Percentiles rank a stretch among this genome's conserved stretches.
These are phyloP conservation scores for Fusarium scirpi DNA, from an alignment of 2,329 filamentous ascomycete species.

Conservation along the genomic window DNA sequence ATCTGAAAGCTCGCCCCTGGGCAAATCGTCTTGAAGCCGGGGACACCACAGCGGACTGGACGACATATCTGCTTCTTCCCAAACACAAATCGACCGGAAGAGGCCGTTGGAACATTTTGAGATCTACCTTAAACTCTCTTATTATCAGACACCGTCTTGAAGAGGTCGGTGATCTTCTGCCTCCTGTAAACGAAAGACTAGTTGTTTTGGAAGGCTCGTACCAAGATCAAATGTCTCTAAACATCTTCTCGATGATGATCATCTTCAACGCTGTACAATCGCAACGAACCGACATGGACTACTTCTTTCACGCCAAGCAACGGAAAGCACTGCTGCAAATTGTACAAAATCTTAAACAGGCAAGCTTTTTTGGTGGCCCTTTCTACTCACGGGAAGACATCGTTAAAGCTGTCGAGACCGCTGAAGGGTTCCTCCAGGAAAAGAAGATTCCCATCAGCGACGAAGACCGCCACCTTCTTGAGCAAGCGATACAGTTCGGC, in stretches of 20 bases:
- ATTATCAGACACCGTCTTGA: constrained; percentile 83
- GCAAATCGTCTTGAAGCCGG: constrained; percentile 69
- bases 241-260: constrained; percentile 86
- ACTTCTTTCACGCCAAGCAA: constrained; percentile 86
- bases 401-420: constrained; percentile 71
- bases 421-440: constrained; percentile 74
- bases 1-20: constrained; percentile 84
- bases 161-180: constrained; percentile 77
- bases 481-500: constrained; percentile 74
- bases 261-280: constrained; percentile 90
- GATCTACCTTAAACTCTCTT: constrained; percentile 77
- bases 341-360: constrained; percentile 82
- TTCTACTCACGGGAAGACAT: constrained; percentile 78
- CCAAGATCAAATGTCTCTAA: constrained; percentile 85
- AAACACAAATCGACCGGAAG: constrained; percentile 63
- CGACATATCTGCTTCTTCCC: constrained; percentile 74
- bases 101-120: constrained; percentile 72
- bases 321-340: constrained; percentile 73
- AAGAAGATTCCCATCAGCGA: constrained; percentile 68
- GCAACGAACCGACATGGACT: constrained; percentile 84
- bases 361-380: constrained; percentile 86
- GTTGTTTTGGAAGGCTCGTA: constrained; percentile 83
- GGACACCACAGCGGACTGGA: constrained; percentile 75
- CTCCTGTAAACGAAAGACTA: constrained; percentile 77
- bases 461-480: constrained; percentile 71